phyloP scores from a whole-genome alignment of 1,139 yeast genomes.

The Scheffersomyces illinoinensis region DNA sequence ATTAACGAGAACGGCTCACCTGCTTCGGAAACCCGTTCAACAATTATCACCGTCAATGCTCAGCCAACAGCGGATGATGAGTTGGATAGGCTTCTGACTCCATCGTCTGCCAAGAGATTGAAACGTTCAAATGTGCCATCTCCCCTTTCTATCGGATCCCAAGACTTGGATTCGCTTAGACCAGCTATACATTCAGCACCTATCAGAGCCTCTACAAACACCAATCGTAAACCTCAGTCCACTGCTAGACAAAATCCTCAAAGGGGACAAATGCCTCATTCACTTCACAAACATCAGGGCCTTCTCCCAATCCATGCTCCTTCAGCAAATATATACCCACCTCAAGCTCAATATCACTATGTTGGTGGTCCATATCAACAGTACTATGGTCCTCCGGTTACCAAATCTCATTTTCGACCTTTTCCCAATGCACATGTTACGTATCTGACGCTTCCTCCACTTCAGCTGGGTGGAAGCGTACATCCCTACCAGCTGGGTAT shows the following conservation, averaged over 20 bases:
- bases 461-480: neutral
- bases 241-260: slow-evolving; percentile 8
- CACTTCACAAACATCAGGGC: slow-evolving; percentile 1
- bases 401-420: slow-evolving; percentile 13
- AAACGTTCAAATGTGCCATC: slow-evolving; percentile 48
- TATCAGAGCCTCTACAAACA: slow-evolving; percentile 20
- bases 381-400: slow-evolving; percentile 10
- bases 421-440: slow-evolving; percentile 15
- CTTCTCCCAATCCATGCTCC: neutral
- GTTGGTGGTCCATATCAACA: neutral
- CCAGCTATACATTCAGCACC: slow-evolving; percentile 51
- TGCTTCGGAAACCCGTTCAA: neutral
- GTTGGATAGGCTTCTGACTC: slow-evolving; percentile 22
- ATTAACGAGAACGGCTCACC: neutral
- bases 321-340: neutral
- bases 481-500: slow-evolving; percentile 4
- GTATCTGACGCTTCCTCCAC: slow-evolving; percentile 7
- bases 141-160: slow-evolving; percentile 26
- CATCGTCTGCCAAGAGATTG: slow-evolving; percentile 35
- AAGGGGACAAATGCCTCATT: slow-evolving; percentile 1
- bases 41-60: neutral
- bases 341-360: slow-evolving; percentile 1
- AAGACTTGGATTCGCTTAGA: slow-evolving; percentile 8
- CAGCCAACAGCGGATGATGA: slow-evolving; percentile 8
- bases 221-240: neutral